Conservation (phyloP, 768 basidiomycete species). For the Rhodotorula sphaerocarpa region DNA sequence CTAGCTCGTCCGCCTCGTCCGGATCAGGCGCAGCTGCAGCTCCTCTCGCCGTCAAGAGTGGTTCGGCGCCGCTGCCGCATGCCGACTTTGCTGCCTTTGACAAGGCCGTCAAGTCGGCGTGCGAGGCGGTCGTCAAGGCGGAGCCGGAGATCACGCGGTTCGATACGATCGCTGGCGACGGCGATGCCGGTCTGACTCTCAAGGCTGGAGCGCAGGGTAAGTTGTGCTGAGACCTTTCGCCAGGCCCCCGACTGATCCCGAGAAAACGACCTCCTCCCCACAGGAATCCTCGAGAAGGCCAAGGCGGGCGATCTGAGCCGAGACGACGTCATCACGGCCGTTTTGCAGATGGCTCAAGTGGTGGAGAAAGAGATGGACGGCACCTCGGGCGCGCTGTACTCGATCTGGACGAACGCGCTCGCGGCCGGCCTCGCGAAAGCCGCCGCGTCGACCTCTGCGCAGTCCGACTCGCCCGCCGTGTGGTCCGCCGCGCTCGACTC, state of each 20-base stretch:
- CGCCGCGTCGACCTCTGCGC: background rate
- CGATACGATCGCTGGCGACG: constrained; percentile 89
- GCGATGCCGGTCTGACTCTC: constrained; percentile 60
- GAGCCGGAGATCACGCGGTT: constrained; percentile 84
- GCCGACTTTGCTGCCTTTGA: too few species aligned
- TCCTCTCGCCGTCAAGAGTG: constrained; percentile 16
- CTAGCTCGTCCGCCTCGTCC: constrained; percentile 2
- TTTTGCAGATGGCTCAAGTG: constrained; percentile 25
- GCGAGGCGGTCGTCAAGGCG: constrained; percentile 58
- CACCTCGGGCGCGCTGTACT: constrained; percentile 35
- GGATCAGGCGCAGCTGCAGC: constrained; percentile 44
- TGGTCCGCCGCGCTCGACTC: background rate
- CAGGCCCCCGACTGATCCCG: too few species aligned
- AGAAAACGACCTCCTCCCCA: too few species aligned
- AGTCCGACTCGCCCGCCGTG: too few species aligned
- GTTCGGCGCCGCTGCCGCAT: too few species aligned
- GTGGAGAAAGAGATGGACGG: constrained; percentile 38
- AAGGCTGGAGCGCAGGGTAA: constrained; percentile 53
- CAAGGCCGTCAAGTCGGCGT: constrained; percentile 40
- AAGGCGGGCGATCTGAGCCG: background rate
- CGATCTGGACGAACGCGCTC: constrained; percentile 37
- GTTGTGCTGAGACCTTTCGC: too few species aligned
- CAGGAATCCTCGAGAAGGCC: too few species aligned
- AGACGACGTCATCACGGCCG: constrained; percentile 26
- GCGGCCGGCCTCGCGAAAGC: constrained; percentile 32